Evolutionary conservation across 23 red algal species (phyloP), one percentile per base, ranked within the genome.

Genomic region (Gracilariopsis chorda): DNA sequence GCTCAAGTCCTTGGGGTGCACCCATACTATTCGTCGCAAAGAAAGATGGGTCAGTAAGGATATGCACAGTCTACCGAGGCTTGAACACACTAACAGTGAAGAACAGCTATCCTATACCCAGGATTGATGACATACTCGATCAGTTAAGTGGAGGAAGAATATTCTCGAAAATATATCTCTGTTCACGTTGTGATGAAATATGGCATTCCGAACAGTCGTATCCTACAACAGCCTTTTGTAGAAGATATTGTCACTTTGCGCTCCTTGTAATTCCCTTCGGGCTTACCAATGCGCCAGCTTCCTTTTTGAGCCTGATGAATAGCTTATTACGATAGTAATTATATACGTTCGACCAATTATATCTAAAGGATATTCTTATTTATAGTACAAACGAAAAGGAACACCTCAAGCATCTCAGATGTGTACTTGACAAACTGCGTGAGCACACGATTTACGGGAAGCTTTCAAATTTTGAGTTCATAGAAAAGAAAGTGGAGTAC

Each of bases 181-280:
- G 53, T 6, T 64, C 48, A 20, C 51, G 78, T 12, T 64, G 62
- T 46, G 30, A 83, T 43, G 51, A 83, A 40, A 6, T 45, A n/a
- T 14, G 78, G 9, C 30, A 62, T 14, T 48, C 49, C 1, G 73
- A 78, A 17, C 25, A 25, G 25, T 69, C 83, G 7, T 25, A 72
- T 3, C 62, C 59, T 7, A 25, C 73, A 10, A 74, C 83, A 0
- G 43, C 63, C 1, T 87, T 87, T 0, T 51, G 83, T 12, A 87
- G 17, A 1, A 41, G 69, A 20, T 74, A 69, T 51, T 34, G 83
- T 1, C 42, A 43, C 34, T 74, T 39, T 64, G 83, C 70, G 23
- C 73, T 87, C 32, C 63, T 75, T 8, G 39, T 87, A 30, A 25
- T 55, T 6, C 83, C 83, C 1, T 87, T 87, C 73, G 62, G 83